Conservation (phyloP, 1,284 basidiomycete species). For the Rhodotorula sp. region DNA sequence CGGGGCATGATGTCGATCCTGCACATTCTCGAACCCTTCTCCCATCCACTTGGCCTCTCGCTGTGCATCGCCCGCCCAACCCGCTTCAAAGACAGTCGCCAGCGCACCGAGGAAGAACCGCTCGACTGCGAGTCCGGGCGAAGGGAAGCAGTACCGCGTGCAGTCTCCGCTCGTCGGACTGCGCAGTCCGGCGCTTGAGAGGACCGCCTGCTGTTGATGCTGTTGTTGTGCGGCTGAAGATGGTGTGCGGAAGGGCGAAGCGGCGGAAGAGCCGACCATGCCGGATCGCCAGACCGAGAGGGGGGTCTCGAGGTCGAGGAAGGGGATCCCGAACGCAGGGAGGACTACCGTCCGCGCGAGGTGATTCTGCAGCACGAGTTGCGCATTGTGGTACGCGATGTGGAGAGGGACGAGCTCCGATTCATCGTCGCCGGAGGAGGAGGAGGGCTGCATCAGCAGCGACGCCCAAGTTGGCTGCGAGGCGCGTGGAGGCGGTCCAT, state of each 20-base stretch:
- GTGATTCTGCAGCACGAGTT: slow-evolving; percentile 44
- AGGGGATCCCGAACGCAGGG: slow-evolving; percentile 42
- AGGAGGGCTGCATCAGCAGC: slow-evolving; percentile 19
- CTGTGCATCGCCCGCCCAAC: slow-evolving; percentile 15
- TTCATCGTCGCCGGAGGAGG: background rate
- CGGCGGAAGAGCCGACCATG: slow-evolving; percentile 38
- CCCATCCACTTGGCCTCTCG: slow-evolving; percentile 27
- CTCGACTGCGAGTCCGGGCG: slow-evolving; percentile 43
- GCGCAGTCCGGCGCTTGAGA: slow-evolving; percentile 10
- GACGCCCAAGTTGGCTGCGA: slow-evolving; percentile 25
- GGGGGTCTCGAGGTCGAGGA: slow-evolving; percentile 44
- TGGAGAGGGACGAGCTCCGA: slow-evolving; percentile 4
- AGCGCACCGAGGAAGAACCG: slow-evolving; percentile 43
- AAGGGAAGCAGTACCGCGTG: slow-evolving; percentile 43
- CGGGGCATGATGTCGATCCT: slow-evolving; percentile 3
- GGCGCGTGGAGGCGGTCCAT: slow-evolving; percentile 37
- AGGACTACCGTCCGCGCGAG: slow-evolving; percentile 32
- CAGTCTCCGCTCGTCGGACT: slow-evolving; percentile 39
- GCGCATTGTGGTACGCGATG: slow-evolving; percentile 44
- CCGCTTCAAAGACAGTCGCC: slow-evolving; percentile 20
- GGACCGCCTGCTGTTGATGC: background rate
- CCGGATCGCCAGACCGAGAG: slow-evolving; percentile 43
- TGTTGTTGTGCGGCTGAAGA: background rate
- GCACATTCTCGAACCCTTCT: slow-evolving; percentile 18
- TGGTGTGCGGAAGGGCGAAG: background rate